These are phyloP conservation scores for Mycena olivaceomarginata DNA, from an alignment of 768 basidiomycete genomes.

Conservation along the genomic window DNA sequence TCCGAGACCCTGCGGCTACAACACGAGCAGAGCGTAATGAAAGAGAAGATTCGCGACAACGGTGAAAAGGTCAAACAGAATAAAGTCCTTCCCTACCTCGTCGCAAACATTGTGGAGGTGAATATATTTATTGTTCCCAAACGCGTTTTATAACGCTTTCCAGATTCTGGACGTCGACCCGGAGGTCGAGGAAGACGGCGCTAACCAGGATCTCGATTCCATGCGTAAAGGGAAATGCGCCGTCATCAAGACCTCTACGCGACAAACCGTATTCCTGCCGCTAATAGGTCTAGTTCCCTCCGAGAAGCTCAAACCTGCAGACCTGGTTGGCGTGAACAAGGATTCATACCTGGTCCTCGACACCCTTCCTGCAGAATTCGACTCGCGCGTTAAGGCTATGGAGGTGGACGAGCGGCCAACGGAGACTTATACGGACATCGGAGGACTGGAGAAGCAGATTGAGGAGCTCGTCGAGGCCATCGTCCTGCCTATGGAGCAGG, in stretches of 20 bases:
- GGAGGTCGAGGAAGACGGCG: conserved; percentile 95
- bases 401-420: conserved; percentile 99
- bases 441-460: conserved; percentile 99
- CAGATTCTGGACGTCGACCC: conserved; percentile 97
- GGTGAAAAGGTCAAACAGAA: conserved; percentile 99
- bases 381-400: conserved; percentile 99
- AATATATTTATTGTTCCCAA: conserved; percentile 46
- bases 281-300: conserved; percentile 98
- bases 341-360: conserved; percentile 98
- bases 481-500: conserved; percentile 98
- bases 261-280: conserved; percentile 98
- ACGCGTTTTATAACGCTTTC: conserved; percentile 11
- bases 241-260: conserved; percentile 98
- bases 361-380: conserved; percentile 96
- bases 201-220: conserved; percentile 96
- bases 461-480: conserved; percentile 99
- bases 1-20: conserved; percentile 94
- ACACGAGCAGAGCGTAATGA: conserved; percentile 97
- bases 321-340: conserved; percentile 99
- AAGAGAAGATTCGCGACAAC: conserved; percentile 98
- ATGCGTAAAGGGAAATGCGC: conserved; percentile 98
- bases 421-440: conserved; percentile 97
- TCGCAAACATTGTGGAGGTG: conserved; percentile 98
- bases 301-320: conserved; percentile 91
- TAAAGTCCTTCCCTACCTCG: conserved; percentile 98